Evolutionary conservation across 2,329 filamentous ascomycete species (phyloP), one percentile per base, ranked within the genome.

Genomic region (Hypocreales sp.): DNA sequence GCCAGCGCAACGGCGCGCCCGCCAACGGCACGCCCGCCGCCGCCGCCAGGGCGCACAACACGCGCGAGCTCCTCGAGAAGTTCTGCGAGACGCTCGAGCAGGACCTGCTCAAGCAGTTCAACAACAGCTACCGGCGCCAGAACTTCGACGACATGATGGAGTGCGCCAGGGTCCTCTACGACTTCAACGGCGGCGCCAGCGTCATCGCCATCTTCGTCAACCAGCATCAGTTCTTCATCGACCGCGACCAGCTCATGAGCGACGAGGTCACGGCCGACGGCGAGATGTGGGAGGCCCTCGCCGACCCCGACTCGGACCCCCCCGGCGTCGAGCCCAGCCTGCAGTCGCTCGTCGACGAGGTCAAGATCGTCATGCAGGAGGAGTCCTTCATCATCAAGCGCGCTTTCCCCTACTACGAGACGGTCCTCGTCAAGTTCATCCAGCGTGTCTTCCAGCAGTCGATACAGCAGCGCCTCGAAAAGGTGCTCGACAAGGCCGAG

Each of bases 71-170:
- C 11, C 79, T 98, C 31, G 90, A 98, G 53, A 94, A 93, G 50
- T 98, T 95, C 51, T 81, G 86, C 15, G 90, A 98, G 50, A 86
- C 81, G 1, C 56, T 98, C 32, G 90, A 98, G 53, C 92, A 95
- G 47, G 90, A 98, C 46, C 61, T 98, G 21, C 58, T 98, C 34
- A 83, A 86, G 49, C 87, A 94, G 45, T 98, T 98, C 55, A 92
- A 98, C 60, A 83, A 92, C 46, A 94, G 87, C 58, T 95, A 95
- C 51, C 70, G 86, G 36, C 75, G 79, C 40, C 84, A 92, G 43
- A 93, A 95, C 53, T 94, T 92, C 45, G 83, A 94, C 39, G 86
- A 92, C 43, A 98, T 98, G 92, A 78, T 82, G 57, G 90, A 95
- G 48, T 98, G 90, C 48, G 82, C 92, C 29, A 81, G 81, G 44